Conservation (phyloP, 495 filamentous ascomycete species). For the Rusavskia elegans region DNA sequence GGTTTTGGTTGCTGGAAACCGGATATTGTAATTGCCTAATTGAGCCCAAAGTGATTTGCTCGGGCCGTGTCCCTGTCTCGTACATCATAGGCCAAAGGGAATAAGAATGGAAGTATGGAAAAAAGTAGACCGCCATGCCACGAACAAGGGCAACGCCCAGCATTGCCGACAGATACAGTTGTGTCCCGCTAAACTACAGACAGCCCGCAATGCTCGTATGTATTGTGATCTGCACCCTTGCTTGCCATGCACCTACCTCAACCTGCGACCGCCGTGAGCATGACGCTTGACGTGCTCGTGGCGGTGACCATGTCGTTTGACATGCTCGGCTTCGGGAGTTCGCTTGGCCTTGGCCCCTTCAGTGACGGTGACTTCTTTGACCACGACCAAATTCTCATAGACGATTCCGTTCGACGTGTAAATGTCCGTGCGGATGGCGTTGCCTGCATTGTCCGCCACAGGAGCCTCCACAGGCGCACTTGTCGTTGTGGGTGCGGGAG, state of each 20-base stretch:
- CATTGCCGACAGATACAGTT: neutral
- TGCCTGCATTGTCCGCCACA: neutral
- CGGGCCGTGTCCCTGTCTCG: neutral
- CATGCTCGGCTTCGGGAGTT: neutral
- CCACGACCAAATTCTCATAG: neutral
- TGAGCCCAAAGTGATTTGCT: too few species aligned
- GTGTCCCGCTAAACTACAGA: neutral
- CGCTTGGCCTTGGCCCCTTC: neutral
- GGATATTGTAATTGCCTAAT: too few species aligned
- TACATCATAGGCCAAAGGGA: neutral
- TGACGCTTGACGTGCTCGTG: neutral
- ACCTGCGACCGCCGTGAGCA: neutral
- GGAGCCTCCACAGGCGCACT: neutral
- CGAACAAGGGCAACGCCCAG: neutral
- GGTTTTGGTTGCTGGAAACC: too few species aligned
- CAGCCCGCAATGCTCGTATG: neutral
- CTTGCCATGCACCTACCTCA: neutral
- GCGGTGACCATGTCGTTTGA: neutral
- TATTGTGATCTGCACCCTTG: neutral
- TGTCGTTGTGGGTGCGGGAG: neutral
- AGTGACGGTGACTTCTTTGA: neutral
- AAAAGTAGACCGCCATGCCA: neutral
- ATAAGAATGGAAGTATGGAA: neutral
- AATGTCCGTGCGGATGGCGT: neutral
- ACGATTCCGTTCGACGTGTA: neutral